Conservation (phyloP, 495 filamentous ascomycete species). For the Trichoderma gamsii region DNA sequence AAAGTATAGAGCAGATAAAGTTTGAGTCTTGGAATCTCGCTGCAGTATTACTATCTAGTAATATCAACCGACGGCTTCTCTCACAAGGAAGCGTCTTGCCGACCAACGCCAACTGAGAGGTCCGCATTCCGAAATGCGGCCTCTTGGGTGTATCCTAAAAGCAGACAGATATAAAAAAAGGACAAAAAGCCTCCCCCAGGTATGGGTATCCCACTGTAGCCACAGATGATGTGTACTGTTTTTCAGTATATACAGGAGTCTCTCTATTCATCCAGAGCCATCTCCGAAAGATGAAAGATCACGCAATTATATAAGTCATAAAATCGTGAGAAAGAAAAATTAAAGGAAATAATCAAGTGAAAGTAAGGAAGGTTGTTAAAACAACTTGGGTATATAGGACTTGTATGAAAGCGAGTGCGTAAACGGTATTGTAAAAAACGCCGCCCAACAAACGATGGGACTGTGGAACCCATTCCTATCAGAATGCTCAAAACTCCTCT, state of each 20-base stretch:
- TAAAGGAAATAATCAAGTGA: neutral
- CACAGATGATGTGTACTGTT: slow-evolving; percentile 3
- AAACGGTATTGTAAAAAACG: neutral
- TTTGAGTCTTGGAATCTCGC: slow-evolving; percentile 4
- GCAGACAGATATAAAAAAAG: neutral
- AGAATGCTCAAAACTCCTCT: slow-evolving; percentile 9
- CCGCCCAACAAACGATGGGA: slow-evolving; percentile 4
- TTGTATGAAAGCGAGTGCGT: neutral
- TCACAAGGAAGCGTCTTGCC: neutral
- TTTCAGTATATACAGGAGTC: slow-evolving; percentile 15
- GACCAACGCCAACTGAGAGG: slow-evolving; percentile 9
- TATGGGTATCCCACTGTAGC: neutral
- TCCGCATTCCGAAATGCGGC: slow-evolving; percentile 6
- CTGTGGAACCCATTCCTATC: slow-evolving; percentile 9
- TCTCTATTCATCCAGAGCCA: neutral
- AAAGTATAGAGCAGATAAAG: neutral
- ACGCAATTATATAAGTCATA: slow-evolving; percentile 11
- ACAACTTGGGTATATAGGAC: neutral
- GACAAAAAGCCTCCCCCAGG: neutral
- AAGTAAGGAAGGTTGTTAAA: neutral
- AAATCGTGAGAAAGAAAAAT: neutral
- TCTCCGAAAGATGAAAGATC: neutral
- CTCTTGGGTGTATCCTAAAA: slow-evolving; percentile 14
- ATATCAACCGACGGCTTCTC: neutral
- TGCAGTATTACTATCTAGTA: neutral